Base-by-base conservation (phyloP, 2,329 filamentous ascomycete genomes). In the Talaromyces sp. region DNA sequence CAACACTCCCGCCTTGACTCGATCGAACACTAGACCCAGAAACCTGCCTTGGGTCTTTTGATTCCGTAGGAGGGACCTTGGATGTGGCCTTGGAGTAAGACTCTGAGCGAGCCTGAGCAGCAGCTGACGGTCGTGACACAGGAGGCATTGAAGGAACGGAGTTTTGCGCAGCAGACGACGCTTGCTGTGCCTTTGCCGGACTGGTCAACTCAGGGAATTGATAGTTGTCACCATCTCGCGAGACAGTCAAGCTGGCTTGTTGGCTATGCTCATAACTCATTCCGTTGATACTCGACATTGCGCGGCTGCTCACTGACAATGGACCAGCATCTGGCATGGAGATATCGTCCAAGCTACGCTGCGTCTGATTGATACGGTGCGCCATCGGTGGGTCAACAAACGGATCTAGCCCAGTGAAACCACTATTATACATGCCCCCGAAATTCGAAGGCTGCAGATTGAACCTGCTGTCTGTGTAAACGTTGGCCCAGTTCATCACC, bases 301-400 rank as follows among this genome's bases (percentile, higher is more conserved):
- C 70, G 41, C 74, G 74, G 60, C 75, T 79, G 63, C 72, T 72
- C 26, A 68, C 67, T 10, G 74, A 75, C 54, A 71, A 77, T 31
- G 73, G 77, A n/a, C 64, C 69, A 24, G 67, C 65, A 66, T 80
- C 80, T 5, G 77, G 76, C 80, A 82, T 82, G 27, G 78, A 75
- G 17, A 79, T 64, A 62, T 82, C 79, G 59, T 79, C 73, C 62
- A 77, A 67, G 53, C 71, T 73, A 60, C 75, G 73, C 63, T 72
- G 70, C 51, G 69, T 66, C 43, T 70, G 71, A 31, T 71, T 67
- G 46, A 65, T 61, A 32, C 66, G 66, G 29, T 73, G 68, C 19
- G 66, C 63, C 59, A 69, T 61, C 17, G 69, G 70, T n/a, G 76
- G 65, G 12, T 79, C 77, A 17, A 73, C 67, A 56, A 78, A 78